Conservation (phyloP, 352 stramenopile species). For the Pelagophyceae sp. region DNA sequence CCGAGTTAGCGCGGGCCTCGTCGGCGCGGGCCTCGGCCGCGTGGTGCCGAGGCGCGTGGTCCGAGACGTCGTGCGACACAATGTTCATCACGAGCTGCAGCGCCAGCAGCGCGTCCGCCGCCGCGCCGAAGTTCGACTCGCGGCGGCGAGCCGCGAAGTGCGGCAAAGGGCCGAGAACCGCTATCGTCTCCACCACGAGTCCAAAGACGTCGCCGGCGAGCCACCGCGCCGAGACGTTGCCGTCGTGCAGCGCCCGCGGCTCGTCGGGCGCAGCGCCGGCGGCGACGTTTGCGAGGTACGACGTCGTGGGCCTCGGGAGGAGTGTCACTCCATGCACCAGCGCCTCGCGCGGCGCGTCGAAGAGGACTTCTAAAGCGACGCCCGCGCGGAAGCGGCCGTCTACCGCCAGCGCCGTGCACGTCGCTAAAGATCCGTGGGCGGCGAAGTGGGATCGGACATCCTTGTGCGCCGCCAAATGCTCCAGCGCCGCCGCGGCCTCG, state of each 20-base stretch:
- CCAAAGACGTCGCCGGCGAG: background rate
- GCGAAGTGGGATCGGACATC: background rate
- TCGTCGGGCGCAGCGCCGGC: too few species aligned
- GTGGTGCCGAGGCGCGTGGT: background rate
- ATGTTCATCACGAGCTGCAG: background rate
- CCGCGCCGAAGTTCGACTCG: background rate
- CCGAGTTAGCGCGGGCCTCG: background rate
- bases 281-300: too few species aligned
- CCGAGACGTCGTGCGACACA: background rate
- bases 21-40: background rate
- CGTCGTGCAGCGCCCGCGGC: background rate
- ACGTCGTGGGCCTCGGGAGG: too few species aligned
- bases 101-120: background rate
- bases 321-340: background rate
- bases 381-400: background rate
- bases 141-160: too few species aligned
- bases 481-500: slow-evolving; percentile 1
- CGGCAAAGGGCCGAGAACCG: too few species aligned
- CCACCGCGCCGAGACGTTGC: background rate
- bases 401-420: background rate
- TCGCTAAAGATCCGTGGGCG: background rate
- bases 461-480: slow-evolving; percentile 5
- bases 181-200: background rate
- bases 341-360: slow-evolving; percentile 1
- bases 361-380: background rate